These are phyloP conservation scores for Lactifluus rugatus DNA, from an alignment of 768 basidiomycete species.

Conservation along the genomic window DNA sequence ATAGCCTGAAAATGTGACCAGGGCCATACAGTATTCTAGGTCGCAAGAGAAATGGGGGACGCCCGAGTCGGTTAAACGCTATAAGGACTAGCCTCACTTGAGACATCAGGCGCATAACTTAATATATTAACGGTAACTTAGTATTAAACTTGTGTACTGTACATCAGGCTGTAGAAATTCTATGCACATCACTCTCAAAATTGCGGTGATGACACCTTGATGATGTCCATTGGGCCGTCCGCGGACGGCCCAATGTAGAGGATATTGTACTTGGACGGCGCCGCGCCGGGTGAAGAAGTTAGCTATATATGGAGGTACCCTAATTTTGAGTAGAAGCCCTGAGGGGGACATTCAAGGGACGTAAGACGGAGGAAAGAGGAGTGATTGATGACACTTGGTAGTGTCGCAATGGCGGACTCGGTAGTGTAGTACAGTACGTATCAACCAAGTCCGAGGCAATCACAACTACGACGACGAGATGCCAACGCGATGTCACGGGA, in stretches of 20 bases:
- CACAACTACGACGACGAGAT: neutral
- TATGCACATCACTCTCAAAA: too few species aligned
- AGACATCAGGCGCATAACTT: too few species aligned
- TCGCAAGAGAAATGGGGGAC: neutral
- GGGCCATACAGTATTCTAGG: constrained; percentile 64
- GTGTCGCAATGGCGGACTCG: too few species aligned
- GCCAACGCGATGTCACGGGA: constrained; percentile 10
- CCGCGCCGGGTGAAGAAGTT: neutral
- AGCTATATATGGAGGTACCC: neutral
- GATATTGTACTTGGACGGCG: too few species aligned
- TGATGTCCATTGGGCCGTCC: neutral
- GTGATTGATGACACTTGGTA: neutral
- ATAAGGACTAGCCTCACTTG: too few species aligned
- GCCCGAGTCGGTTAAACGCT: too few species aligned
- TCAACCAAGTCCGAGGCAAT: neutral
- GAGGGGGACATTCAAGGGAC: neutral
- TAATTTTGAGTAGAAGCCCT: neutral
- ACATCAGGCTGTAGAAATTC: too few species aligned
- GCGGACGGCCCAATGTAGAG: neutral
- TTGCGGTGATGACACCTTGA: too few species aligned
- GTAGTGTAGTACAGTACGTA: neutral
- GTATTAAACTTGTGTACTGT: too few species aligned
- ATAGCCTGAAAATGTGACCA: constrained; percentile 82
- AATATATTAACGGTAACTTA: too few species aligned
- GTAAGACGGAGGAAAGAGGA: neutral